A percentile compares a stretch with the other conserved stretches of the same genome.
These are phyloP conservation scores for Lecanoromycetidae sp. DNA, from an alignment of 2,329 filamentous ascomycete genomes.

Conservation along the genomic window DNA sequence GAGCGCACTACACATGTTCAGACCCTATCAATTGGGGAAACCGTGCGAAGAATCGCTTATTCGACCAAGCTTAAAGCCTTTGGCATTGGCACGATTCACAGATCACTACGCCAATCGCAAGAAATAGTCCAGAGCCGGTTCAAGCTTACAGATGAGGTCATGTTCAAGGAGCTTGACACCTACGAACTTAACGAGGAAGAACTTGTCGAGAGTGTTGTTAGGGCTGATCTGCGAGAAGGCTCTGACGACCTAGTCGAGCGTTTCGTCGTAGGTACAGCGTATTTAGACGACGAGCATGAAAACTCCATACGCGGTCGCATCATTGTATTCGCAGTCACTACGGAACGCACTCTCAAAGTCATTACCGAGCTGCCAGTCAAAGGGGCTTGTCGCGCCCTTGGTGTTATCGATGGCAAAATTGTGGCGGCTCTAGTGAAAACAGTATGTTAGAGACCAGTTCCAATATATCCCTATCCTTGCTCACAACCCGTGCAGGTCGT, in stretches of 20 bases:
- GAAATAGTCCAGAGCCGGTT: constrained; percentile 73
- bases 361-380: constrained; percentile 59
- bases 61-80: constrained; percentile 68
- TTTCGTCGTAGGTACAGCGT: constrained; percentile 86
- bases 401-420: constrained; percentile 61
- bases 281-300: constrained; percentile 49
- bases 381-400: constrained; percentile 69
- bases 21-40: constrained; percentile 64
- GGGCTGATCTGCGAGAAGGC: constrained; percentile 54
- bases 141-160: constrained; percentile 77
- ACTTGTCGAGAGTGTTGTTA: constrained; percentile 72
- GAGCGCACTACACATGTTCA: constrained; percentile 82
- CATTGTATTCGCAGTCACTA: constrained; percentile 69
- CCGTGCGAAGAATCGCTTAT: constrained; percentile 77
- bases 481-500: constrained; percentile 35
- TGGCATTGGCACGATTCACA: constrained; percentile 72
- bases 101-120: constrained; percentile 55
- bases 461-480: neutral
- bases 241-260: constrained; percentile 53
- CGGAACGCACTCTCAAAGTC: constrained; percentile 58
- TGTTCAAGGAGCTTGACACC: constrained; percentile 66
- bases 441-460: constrained; percentile 34
- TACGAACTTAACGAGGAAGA: constrained; percentile 56
- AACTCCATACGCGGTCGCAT: constrained; percentile 61
- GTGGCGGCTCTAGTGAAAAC: constrained; percentile 86